phyloP scores from a whole-genome alignment of 1,284 basidiomycete species.

The Wallemia hederae region DNA sequence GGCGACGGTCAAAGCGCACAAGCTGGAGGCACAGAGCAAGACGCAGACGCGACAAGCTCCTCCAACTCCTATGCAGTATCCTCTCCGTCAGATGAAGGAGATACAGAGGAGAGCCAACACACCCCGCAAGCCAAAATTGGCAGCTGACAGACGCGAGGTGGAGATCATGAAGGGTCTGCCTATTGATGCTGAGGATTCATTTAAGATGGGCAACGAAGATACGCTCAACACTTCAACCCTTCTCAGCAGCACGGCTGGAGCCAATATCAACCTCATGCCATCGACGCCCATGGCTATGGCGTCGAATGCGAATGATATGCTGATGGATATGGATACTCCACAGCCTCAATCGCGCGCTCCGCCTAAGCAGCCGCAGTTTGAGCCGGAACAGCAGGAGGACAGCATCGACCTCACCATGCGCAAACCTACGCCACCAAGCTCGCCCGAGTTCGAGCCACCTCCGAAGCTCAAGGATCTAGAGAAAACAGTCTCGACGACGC shows the following conservation, averaged over 20 bases:
- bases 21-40: background rate
- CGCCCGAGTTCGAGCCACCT: background rate
- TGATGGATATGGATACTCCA: background rate
- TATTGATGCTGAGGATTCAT: background rate
- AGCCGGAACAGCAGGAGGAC: background rate
- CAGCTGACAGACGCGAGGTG: background rate
- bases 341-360: background rate
- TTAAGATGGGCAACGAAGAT: background rate
- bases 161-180: background rate
- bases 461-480: background rate
- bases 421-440: background rate
- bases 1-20: background rate
- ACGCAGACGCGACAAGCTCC: background rate
- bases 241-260: background rate
- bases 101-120: background rate
- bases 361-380: background rate
- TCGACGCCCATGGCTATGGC: background rate
- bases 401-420: background rate
- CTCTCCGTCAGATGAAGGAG: background rate
- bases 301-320: background rate
- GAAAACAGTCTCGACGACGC: background rate
- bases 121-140: background rate
- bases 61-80: background rate
- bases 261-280: background rate
- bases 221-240: background rate